Base-by-base conservation (phyloP, 177 flowering plant species). In the Vitis hybrid region DNA sequence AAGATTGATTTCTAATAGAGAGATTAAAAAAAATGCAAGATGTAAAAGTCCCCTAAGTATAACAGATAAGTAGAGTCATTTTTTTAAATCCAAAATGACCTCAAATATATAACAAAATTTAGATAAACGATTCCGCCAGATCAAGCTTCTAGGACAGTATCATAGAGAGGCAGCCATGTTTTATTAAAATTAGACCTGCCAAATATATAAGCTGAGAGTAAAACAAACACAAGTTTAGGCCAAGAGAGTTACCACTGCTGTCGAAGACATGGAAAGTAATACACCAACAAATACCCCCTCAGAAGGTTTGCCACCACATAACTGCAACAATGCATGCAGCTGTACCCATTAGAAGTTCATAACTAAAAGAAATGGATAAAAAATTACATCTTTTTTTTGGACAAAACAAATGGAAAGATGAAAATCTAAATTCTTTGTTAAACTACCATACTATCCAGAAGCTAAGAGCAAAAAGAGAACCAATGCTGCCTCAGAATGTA, bases 211-310 rank as follows among this genome's bases (percentile, higher is more conserved):
- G 32, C 49, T 32, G 8, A 23, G 18, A 64, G 51, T 62, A 14
- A 68, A 51, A 34, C 8, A 45, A 56, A 70, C 66, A 55, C 4
- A 55, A 39, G 19, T 55, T 54, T 57, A 56, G 11, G 21, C 6
- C n/a, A 32, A 58, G 52, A 51, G 51, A 19, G 19, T 6, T 89
- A 94, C 98, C 97, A 94, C 98, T 77, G 98, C 97, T 19, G 98
- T 94, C 45, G 98, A 94, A 57, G 98, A 94, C 98, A 94, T 94
- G 52, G 97, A 94, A 72, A 94, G 80, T 65, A 94, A 84, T 62
- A 78, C 89, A 64, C 98, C 98, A 70, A 94, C 90, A 84, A 94
- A 94, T 52, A 94, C 82, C 64, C 97, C 98, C 73, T 94, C 98
- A 2, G 98, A 89, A 72, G 92, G 76, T 80, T 84, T 86, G 50